A percentile compares a stretch with the other conserved stretches of the same genome.
Evolutionary conservation across 1,139 yeast species (phyloP).

Genomic region (Pichia sp.): DNA sequence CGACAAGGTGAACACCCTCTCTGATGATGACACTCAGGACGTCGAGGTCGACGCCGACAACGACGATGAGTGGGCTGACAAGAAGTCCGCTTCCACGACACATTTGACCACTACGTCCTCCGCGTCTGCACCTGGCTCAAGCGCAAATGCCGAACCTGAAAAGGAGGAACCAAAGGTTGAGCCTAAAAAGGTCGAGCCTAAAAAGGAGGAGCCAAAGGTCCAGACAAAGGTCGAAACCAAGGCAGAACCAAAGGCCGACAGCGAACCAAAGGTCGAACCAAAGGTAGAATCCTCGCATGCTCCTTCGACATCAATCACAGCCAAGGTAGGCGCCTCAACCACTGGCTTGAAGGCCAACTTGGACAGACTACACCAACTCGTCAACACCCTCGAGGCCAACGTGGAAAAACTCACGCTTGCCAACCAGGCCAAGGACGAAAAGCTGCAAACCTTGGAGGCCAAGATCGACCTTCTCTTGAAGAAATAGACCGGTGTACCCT

Average conservation of each 20-base stretch:
- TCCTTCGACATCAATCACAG: conserved; percentile 6
- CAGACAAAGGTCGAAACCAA: conserved; percentile 25
- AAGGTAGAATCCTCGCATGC: conserved; percentile 26
- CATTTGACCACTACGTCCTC: conserved; percentile 18
- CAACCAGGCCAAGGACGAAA: conserved; percentile 59
- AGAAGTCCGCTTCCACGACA: background rate
- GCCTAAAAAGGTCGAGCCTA: background rate
- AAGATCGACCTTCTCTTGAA: conserved; percentile 38
- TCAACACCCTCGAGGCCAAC: conserved; percentile 51
- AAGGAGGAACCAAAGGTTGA: background rate
- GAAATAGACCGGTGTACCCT: background rate
- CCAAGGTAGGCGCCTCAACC: conserved; percentile 17
- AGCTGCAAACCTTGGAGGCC: conserved; percentile 42
- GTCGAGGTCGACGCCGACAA: conserved; percentile 36
- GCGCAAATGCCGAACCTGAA: background rate
- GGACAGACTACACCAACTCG: conserved; percentile 57
- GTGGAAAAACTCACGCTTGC: conserved; percentile 48
- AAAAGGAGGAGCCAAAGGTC: conserved; percentile 15
- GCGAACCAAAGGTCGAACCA: background rate
- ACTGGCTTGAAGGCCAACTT: conserved; percentile 62
- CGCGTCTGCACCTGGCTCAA: background rate
- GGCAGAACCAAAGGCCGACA: conserved; percentile 21
- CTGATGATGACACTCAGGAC: conserved; percentile 37
- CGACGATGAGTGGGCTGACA: conserved; percentile 15
- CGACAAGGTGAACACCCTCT: conserved; percentile 37